These are phyloP conservation scores for Globisporangium paddicum DNA, from an alignment of 352 stramenopile species.

Conservation along the genomic window DNA sequence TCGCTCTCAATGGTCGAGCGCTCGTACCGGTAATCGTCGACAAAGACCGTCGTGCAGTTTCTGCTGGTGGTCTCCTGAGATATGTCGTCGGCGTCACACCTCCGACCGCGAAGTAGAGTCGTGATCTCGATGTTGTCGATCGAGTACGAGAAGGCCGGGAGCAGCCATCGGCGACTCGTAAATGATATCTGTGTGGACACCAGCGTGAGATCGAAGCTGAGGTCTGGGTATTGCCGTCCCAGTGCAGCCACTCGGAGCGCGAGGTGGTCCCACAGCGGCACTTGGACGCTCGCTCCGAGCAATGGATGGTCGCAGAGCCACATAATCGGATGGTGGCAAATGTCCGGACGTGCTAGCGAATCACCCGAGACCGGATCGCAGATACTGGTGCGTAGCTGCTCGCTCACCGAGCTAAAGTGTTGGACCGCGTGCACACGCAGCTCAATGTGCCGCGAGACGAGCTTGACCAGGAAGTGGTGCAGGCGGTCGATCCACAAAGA, in stretches of 20 bases:
- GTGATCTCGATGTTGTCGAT: slow-evolving; percentile 25
- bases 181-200: slow-evolving; percentile 14
- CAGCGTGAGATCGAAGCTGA: slow-evolving; percentile 26
- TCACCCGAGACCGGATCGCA: slow-evolving; percentile 9
- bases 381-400: slow-evolving; percentile 17
- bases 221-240: slow-evolving; percentile 20
- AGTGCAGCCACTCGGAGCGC: slow-evolving; percentile 21
- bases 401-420: slow-evolving; percentile 3
- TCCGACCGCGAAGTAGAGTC: slow-evolving; percentile 26
- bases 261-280: slow-evolving; percentile 30
- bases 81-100: slow-evolving; percentile 13
- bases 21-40: slow-evolving; percentile 60
- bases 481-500: slow-evolving; percentile 32
- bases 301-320: slow-evolving; percentile 27
- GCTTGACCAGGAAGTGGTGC: slow-evolving; percentile 23
- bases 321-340: slow-evolving; percentile 6
- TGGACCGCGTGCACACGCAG: slow-evolving; percentile 27
- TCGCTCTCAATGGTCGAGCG: slow-evolving; percentile 30
- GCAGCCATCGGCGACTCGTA: slow-evolving; percentile 10
- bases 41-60: slow-evolving; percentile 26
- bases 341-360: background rate
- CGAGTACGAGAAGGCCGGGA: background rate
- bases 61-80: background rate
- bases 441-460: slow-evolving; percentile 8
- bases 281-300: slow-evolving; percentile 7